These are phyloP conservation scores for Daldinia sp. DNA, from an alignment of 2,329 filamentous ascomycete species.

Conservation along the genomic window DNA sequence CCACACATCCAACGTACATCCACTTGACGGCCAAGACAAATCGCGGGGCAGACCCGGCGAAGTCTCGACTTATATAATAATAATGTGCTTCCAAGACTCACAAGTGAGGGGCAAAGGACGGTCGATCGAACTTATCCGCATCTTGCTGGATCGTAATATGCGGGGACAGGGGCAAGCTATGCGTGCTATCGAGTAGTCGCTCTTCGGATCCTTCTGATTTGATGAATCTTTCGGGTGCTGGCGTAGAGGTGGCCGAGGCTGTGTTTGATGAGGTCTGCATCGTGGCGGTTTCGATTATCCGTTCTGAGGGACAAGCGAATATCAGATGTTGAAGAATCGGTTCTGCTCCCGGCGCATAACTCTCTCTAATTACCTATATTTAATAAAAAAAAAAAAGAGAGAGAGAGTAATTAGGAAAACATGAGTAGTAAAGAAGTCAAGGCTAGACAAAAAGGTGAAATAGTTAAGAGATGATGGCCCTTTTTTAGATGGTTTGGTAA, in stretches of 20 bases:
- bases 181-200: slow-evolving; percentile 29
- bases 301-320: slow-evolving; percentile 17
- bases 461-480: not conserved
- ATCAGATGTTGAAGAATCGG: slow-evolving; percentile 14
- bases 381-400: not conserved
- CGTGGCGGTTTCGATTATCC: slow-evolving; percentile 35
- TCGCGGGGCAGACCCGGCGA: slow-evolving; percentile 32
- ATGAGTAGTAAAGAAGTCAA: slow-evolving; percentile 12
- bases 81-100: slow-evolving; percentile 51
- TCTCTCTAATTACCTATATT: not conserved
- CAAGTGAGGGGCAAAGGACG: slow-evolving; percentile 56
- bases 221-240: slow-evolving; percentile 25
- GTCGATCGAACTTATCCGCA: slow-evolving; percentile 51
- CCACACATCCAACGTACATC: slow-evolving; percentile 23
- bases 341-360: slow-evolving; percentile 23
- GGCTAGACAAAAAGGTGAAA: slow-evolving; percentile 21
- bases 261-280: slow-evolving; percentile 37
- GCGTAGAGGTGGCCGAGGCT: slow-evolving; percentile 32
- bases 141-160: slow-evolving; percentile 55
- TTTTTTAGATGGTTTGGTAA: slow-evolving; percentile 33
- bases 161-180: slow-evolving; percentile 52
- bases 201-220: slow-evolving; percentile 21
- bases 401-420: slow-evolving; percentile 1
- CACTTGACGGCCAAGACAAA: slow-evolving; percentile 33
- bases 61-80: slow-evolving; percentile 22